Evolutionary conservation across 2,329 filamentous ascomycete genomes (phyloP).

Genomic region (Botrytis paeoniae): DNA sequence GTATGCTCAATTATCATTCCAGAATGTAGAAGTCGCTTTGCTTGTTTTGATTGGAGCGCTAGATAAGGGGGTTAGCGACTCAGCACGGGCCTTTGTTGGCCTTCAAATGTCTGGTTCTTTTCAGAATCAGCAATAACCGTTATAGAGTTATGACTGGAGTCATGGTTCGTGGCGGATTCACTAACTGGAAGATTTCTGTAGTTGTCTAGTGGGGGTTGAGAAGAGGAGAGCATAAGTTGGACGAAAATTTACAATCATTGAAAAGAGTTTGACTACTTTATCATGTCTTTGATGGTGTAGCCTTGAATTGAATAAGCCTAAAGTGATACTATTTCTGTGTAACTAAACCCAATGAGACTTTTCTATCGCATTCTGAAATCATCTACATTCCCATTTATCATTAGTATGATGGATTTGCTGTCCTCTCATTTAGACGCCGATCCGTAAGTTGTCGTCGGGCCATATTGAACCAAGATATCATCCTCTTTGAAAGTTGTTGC

Average conservation of each 20-base stretch:
- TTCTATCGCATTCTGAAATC: not conserved
- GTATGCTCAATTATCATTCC: not conserved
- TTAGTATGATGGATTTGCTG: not conserved
- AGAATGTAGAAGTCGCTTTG: not conserved
- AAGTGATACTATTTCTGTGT: not conserved
- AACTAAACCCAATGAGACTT: not conserved
- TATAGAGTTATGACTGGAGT: not conserved
- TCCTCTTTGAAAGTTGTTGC: not conserved
- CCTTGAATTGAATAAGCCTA: not conserved
- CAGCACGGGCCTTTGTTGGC: not conserved
- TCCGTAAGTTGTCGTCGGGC: not conserved
- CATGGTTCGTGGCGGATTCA: not conserved
- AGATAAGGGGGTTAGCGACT: not conserved
- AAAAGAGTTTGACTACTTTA: not conserved
- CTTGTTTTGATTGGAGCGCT: not conserved
- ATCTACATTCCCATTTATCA: not conserved
- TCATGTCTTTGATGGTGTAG: not conserved
- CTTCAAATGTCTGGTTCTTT: not conserved
- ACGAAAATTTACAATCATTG: not conserved
- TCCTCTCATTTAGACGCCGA: not conserved
- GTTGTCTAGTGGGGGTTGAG: not conserved
- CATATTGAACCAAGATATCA: not conserved
- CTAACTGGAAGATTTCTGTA: not conserved
- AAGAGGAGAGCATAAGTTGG: not conserved
- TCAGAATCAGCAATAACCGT: not conserved